Percentiles rank a stretch among this genome's conserved stretches.
Conservation (phyloP, 2,329 filamentous ascomycete genomes). For the Fusarium camptoceras region DNA sequence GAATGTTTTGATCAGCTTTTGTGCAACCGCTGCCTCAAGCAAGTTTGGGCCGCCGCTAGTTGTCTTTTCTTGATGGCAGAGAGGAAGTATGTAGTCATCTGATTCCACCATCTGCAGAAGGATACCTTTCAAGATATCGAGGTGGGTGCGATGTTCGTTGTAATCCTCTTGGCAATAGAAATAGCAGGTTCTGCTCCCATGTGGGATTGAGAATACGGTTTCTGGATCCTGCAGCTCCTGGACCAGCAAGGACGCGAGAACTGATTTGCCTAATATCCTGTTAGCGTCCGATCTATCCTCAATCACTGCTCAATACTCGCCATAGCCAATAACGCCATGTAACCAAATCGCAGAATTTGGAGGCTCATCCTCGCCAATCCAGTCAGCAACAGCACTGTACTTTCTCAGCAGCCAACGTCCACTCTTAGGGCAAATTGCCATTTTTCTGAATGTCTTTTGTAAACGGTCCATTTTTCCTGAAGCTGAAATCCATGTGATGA, state of each 20-base stretch:
- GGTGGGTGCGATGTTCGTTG: not conserved
- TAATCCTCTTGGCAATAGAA: conserved; percentile 19
- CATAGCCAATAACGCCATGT: conserved; percentile 1
- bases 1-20: conserved; percentile 5
- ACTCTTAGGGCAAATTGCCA: not conserved
- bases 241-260: not conserved
- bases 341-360: conserved; percentile 9
- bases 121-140: not conserved
- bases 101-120: conserved; percentile 4
- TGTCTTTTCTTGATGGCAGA: conserved; percentile 1
- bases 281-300: not conserved
- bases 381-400: not conserved
- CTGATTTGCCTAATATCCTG: not conserved
- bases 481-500: not conserved
- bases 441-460: not conserved
- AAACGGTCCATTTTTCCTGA: not conserved
- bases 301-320: not conserved
- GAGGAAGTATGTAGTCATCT: not conserved
- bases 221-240: not conserved
- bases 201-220: rapidly evolving
- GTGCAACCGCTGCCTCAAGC: rapidly evolving
- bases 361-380: conserved; percentile 10
- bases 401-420: conserved; percentile 12
- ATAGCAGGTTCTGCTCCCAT: not conserved
- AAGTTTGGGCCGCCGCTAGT: not conserved